Evolutionary conservation across 306 rosid genomes (phyloP).

Genomic region (Ormosia emarginata): DNA sequence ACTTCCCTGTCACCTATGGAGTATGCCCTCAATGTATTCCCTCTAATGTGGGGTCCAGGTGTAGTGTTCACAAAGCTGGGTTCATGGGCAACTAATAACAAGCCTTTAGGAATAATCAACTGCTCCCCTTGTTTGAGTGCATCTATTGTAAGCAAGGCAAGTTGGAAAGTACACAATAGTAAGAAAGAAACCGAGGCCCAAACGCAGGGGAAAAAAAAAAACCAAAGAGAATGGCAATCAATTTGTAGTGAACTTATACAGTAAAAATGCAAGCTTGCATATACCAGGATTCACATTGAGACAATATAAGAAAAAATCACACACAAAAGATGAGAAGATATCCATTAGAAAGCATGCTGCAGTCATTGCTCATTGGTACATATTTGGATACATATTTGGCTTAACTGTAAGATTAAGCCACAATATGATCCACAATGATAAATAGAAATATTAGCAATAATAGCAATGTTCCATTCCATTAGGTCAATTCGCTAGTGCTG

Average conservation of each 20-base stretch:
- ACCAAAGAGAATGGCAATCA: neutral
- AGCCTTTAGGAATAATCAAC: conserved; percentile 62
- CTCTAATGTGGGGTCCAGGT: conserved; percentile 97
- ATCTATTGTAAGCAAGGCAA: conserved; percentile 41
- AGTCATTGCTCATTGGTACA: neutral
- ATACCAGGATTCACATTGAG: too few relatives aligned
- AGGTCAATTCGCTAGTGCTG: neutral
- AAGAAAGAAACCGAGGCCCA: neutral
- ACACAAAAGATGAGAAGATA: neutral
- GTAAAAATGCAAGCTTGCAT: neutral
- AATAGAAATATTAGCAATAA: neutral
- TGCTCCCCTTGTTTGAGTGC: conserved; percentile 45
- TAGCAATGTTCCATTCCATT: neutral
- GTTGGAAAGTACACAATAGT: neutral
- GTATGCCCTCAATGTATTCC: conserved; percentile 70
- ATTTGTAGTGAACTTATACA: neutral
- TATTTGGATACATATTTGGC: neutral
- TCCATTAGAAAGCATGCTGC: neutral
- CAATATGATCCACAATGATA: neutral
- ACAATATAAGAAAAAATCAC: neutral
- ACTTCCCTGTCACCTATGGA: conserved; percentile 90
- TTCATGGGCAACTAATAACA: conserved; percentile 78
- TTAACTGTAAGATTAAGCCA: neutral
- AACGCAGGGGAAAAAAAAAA: neutral
- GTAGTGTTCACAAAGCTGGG: conserved; percentile 64